phyloP scores from a whole-genome alignment of 768 basidiomycete species.

The Suillus placidus region DNA sequence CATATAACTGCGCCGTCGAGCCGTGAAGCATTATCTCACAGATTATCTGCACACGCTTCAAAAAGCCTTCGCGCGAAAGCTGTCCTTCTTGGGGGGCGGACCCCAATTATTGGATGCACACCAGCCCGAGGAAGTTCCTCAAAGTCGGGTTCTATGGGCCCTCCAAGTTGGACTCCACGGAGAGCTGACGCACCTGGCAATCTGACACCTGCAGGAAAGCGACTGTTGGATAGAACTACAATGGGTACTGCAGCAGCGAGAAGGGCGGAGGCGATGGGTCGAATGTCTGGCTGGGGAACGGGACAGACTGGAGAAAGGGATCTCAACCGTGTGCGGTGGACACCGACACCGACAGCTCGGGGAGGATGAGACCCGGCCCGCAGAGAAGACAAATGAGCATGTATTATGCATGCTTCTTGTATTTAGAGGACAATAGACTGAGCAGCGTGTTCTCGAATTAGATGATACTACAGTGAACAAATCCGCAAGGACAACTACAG shows the following conservation, averaged over 20 bases:
- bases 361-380: constrained; percentile 16
- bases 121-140: constrained; percentile 34
- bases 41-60: constrained; percentile 78
- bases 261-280: constrained; percentile 71
- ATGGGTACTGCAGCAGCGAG: constrained; percentile 62
- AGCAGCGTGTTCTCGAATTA: neutral
- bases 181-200: constrained; percentile 71
- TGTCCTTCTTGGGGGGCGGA: constrained; percentile 51
- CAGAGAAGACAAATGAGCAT: constrained; percentile 30
- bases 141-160: constrained; percentile 68
- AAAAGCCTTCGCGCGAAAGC: constrained; percentile 82
- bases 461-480: constrained; percentile 1
- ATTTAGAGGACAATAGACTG: neutral
- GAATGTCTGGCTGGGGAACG: constrained; percentile 56
- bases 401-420: neutral
- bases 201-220: constrained; percentile 84
- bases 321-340: constrained; percentile 72
- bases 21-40: constrained; percentile 81
- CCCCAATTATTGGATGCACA: constrained; percentile 29
- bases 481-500: neutral
- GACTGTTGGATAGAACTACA: constrained; percentile 73
- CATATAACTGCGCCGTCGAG: constrained; percentile 74
- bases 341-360: constrained; percentile 65
- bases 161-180: constrained; percentile 79
- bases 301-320: constrained; percentile 57